phyloP scores from a whole-genome alignment of 139 green algal species.

The Asterochloris erici region DNA sequence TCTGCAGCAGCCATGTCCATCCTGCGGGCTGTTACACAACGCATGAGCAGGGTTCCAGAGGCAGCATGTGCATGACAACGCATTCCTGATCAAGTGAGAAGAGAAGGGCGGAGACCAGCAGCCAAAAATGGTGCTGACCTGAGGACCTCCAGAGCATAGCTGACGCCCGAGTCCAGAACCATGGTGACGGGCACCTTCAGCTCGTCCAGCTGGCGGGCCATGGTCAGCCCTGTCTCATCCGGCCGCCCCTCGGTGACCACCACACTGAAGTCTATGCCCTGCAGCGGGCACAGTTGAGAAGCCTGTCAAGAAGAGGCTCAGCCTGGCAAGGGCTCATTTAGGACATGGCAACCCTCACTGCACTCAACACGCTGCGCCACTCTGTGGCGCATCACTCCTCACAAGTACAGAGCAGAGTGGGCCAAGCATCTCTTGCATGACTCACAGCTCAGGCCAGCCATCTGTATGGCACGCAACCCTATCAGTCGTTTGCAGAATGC shows the following conservation, averaged over 20 bases:
- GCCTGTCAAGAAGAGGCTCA: background rate
- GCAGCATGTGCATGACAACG: background rate
- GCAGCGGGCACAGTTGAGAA: background rate
- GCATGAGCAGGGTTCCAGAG: background rate
- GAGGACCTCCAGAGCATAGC: slow-evolving; percentile 65
- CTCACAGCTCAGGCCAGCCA: no score
- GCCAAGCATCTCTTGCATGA: no score
- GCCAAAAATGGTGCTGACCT: background rate
- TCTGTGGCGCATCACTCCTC: no score
- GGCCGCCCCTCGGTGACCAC: slow-evolving; percentile 86
- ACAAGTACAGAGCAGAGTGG: no score
- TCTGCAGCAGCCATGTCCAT: background rate
- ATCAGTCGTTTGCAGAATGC: no score
- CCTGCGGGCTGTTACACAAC: no score
- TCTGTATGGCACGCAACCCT: no score
- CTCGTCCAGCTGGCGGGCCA: slow-evolving; percentile 67
- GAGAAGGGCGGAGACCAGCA: background rate
- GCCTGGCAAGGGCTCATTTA: no score
- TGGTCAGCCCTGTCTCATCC: slow-evolving; percentile 74
- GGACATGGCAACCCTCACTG: no score
- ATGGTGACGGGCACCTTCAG: slow-evolving; percentile 75
- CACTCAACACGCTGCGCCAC: no score
- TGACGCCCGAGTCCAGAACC: slow-evolving; percentile 82
- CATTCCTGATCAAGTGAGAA: no score
- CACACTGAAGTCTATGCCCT: slow-evolving; percentile 90